These are phyloP conservation scores for Halophytophthora batemanensis DNA, from an alignment of 352 stramenopile genomes.

Conservation along the genomic window DNA sequence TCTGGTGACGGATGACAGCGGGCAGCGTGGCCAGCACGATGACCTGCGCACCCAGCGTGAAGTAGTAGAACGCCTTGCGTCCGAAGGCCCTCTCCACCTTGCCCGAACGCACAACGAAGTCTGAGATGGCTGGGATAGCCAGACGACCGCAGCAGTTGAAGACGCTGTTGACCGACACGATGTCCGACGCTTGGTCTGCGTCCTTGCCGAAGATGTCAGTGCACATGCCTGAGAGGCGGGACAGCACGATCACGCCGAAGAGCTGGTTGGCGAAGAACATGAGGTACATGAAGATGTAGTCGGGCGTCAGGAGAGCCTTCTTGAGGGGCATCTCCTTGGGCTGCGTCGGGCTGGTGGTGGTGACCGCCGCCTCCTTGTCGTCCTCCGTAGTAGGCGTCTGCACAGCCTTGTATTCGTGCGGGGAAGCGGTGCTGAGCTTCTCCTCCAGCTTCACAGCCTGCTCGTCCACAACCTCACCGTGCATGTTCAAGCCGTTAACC, in stretches of 20 bases:
- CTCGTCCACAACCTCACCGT: slow-evolving; percentile 46
- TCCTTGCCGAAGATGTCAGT: slow-evolving; percentile 45
- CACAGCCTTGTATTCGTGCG: slow-evolving; percentile 45
- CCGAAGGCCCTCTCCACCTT: slow-evolving; percentile 48
- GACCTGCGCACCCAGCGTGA: slow-evolving; percentile 59
- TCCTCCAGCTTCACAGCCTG: slow-evolving; percentile 29
- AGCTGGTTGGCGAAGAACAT: slow-evolving; percentile 68
- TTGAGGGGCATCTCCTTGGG: slow-evolving; percentile 53
- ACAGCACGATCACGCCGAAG: slow-evolving; percentile 66
- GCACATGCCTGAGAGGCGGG: slow-evolving; percentile 59
- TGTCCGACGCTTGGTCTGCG: slow-evolving; percentile 32
- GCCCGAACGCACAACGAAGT: slow-evolving; percentile 35
- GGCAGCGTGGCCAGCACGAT: slow-evolving; percentile 62
- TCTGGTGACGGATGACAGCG: slow-evolving; percentile 49
- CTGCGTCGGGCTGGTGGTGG: slow-evolving; percentile 22
- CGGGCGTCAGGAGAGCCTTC: slow-evolving; percentile 42
- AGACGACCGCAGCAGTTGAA: slow-evolving; percentile 62
- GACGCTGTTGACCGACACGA: slow-evolving; percentile 59
- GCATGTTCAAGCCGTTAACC: slow-evolving; percentile 53
- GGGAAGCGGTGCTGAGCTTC: slow-evolving; percentile 42
- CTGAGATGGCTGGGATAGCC: slow-evolving; percentile 45
- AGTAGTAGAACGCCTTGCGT: slow-evolving; percentile 62
- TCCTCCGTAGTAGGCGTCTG: slow-evolving; percentile 27
- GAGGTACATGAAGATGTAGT: slow-evolving; percentile 70
- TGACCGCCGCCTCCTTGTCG: slow-evolving; percentile 29